Base-by-base conservation (phyloP, 129 eudicot genomes). In the Centaurea solstitialis region DNA sequence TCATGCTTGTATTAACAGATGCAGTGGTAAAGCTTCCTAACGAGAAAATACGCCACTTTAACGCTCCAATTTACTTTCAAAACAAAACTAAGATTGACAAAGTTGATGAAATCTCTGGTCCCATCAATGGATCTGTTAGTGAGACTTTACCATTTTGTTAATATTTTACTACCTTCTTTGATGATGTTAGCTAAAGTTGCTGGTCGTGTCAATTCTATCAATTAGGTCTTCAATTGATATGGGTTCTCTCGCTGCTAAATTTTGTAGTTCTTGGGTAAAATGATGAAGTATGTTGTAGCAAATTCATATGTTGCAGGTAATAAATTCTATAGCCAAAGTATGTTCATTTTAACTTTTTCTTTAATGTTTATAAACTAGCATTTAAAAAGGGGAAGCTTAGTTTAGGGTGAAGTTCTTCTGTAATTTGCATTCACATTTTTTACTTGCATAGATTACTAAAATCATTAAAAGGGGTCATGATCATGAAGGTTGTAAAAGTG, bases 241-340 rank as follows among this genome's bases (percentile, higher is more conserved):
- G 6, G 47, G 74, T 50, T 37, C 21, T 75, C 28, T 68, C 38
- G 62, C 15, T 80, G 73, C 21, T 68, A 11, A 26, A 77, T 17
- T 30, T 35, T 85, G 76, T 65, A 91, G 97, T 82, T 77, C 64
- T 91, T 93, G 0, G 41, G 89, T 64, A 91, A 91, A 65, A 91
- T 89, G 97, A 88, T 81, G 90, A 97, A 94, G 78, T 97, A 97
- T 23, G 88, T 94, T 61, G 88, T 94, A 7, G 97, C 98, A 0
- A 86, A 95, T 62, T 91, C 98, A 0, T 94, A 91, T 75, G 18
- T 88, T 6, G 73, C 93, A 15, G 98, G 98, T 9, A 97, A 94
- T 74, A 94, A 91, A 87, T 94, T 94, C 83, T 94, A 65, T 95
- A 88, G 91, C 97, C 95, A 6, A 94, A 94, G 98, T 94, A 94